Conservation (phyloP, 768 basidiomycete genomes). For the Suillus paluster region DNA sequence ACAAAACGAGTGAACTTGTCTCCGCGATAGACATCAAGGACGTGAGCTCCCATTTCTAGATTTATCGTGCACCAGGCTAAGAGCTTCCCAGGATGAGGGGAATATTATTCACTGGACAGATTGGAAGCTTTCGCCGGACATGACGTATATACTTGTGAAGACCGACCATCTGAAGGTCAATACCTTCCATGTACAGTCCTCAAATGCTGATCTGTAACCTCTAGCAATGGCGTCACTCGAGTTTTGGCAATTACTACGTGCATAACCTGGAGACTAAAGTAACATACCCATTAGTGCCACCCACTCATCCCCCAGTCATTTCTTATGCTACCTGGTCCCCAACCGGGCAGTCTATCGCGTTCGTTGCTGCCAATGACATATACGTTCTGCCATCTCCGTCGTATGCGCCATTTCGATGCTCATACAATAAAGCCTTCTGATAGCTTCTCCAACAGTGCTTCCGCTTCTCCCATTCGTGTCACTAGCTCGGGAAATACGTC, state of each 20-base stretch:
- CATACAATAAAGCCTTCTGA: neutral
- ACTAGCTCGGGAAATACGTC: conserved; percentile 82
- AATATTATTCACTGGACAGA: conserved; percentile 49
- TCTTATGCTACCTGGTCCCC: conserved; percentile 91
- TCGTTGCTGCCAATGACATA: conserved; percentile 86
- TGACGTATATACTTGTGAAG: conserved; percentile 87
- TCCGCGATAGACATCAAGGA: conserved; percentile 61
- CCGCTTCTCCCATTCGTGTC: conserved; percentile 64
- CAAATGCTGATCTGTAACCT: conserved; percentile 10
- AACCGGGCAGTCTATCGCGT: conserved; percentile 80
- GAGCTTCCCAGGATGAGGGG: conserved; percentile 54
- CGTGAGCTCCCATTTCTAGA: conserved; percentile 43
- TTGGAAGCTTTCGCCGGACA: conserved; percentile 91
- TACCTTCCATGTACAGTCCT: neutral
- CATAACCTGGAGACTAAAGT: conserved; percentile 70
- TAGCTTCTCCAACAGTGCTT: conserved; percentile 27
- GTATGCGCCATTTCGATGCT: conserved; percentile 42
- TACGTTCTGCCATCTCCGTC: conserved; percentile 74
- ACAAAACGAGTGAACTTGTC: conserved; percentile 67
- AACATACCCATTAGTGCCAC: conserved; percentile 74
- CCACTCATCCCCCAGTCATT: conserved; percentile 70
- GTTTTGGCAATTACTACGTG: conserved; percentile 92
- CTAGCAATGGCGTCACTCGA: conserved; percentile 94
- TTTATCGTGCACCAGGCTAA: conserved; percentile 1
- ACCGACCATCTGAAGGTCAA: conserved; percentile 72